Percentiles rank a stretch among this genome's conserved stretches.
Conservation (phyloP, 352 stramenopile species). For the Paralagenidium karlingii region DNA sequence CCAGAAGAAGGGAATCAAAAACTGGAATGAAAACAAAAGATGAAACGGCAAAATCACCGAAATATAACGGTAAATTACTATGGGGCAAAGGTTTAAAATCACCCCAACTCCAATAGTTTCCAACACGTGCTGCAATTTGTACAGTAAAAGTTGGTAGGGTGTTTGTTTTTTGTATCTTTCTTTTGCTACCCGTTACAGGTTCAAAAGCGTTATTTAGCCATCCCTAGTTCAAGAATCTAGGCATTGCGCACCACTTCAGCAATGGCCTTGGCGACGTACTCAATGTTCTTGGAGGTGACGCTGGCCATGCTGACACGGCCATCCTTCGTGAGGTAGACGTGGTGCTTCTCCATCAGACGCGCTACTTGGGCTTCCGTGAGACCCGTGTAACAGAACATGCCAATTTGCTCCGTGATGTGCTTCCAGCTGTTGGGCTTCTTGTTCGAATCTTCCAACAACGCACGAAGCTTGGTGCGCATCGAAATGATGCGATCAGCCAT, state of each 20-base stretch:
- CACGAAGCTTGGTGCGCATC: slow-evolving; percentile 84
- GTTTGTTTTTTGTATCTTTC: too few relatives aligned
- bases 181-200: too few relatives aligned
- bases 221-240: too few relatives aligned
- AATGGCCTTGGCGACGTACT: slow-evolving; percentile 94
- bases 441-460: slow-evolving; percentile 73
- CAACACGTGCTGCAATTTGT: too few relatives aligned
- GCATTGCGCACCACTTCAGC: slow-evolving; percentile 86
- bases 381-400: slow-evolving; percentile 99
- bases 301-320: slow-evolving; percentile 97
- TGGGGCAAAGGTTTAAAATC: too few relatives aligned
- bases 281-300: slow-evolving; percentile 93
- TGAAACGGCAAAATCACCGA: too few relatives aligned
- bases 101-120: too few relatives aligned
- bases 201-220: too few relatives aligned
- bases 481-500: slow-evolving; percentile 94
- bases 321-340: slow-evolving; percentile 98
- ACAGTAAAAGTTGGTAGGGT: too few relatives aligned
- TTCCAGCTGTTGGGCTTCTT: slow-evolving; percentile 79
- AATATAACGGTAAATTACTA: too few relatives aligned
- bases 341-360: slow-evolving; percentile 90
- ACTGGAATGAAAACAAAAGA: too few relatives aligned
- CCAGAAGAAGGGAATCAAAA: too few relatives aligned
- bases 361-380: slow-evolving; percentile 91
- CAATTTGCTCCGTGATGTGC: slow-evolving; percentile 98